Evolutionary conservation across 805 yeast species (phyloP).

Genomic region (Myxozyma nipponensis): DNA sequence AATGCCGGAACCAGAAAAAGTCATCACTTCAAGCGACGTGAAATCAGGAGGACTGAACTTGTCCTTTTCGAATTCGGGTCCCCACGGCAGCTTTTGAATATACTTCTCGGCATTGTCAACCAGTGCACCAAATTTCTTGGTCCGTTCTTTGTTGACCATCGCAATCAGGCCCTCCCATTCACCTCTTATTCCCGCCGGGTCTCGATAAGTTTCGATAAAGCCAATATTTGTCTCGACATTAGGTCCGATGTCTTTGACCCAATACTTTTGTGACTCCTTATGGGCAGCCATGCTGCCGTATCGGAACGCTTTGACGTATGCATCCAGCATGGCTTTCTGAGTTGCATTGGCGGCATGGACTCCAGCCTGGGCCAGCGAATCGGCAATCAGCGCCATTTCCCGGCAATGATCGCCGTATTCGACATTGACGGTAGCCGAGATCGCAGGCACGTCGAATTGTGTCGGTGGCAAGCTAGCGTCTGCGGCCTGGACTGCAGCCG

Average conservation of each 20-base stretch:
- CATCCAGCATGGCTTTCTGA: constrained; percentile 60
- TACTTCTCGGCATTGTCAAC: constrained; percentile 64
- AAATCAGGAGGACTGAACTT: constrained; percentile 89
- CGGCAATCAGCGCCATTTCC: constrained; percentile 60
- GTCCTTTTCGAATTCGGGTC: constrained; percentile 69
- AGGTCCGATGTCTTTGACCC: constrained; percentile 88
- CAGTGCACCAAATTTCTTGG: constrained; percentile 68
- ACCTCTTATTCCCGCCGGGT: constrained; percentile 86
- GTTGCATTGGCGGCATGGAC: constrained; percentile 68
- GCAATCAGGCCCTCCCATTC: constrained; percentile 93
- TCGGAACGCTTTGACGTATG: constrained; percentile 64
- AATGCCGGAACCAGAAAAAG: constrained; percentile 84
- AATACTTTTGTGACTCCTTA: constrained; percentile 73
- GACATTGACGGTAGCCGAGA: constrained; percentile 47
- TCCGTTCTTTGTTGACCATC: constrained; percentile 82
- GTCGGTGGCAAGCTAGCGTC: constrained; percentile 47
- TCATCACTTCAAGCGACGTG: constrained; percentile 81
- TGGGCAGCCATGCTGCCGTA: constrained; percentile 85
- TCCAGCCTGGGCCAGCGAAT: constrained; percentile 54
- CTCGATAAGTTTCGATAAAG: constrained; percentile 88
- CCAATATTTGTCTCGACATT: constrained; percentile 78
- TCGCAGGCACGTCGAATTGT: constrained; percentile 39
- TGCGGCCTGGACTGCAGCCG: constrained; percentile 6
- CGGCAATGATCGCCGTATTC: constrained; percentile 72
- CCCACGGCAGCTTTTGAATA: constrained; percentile 75